Percentiles rank a stretch among this genome's conserved stretches.
These are phyloP conservation scores for Oryza officinalis DNA, from an alignment of 176 grass and related monocot species.

Conservation along the genomic window DNA sequence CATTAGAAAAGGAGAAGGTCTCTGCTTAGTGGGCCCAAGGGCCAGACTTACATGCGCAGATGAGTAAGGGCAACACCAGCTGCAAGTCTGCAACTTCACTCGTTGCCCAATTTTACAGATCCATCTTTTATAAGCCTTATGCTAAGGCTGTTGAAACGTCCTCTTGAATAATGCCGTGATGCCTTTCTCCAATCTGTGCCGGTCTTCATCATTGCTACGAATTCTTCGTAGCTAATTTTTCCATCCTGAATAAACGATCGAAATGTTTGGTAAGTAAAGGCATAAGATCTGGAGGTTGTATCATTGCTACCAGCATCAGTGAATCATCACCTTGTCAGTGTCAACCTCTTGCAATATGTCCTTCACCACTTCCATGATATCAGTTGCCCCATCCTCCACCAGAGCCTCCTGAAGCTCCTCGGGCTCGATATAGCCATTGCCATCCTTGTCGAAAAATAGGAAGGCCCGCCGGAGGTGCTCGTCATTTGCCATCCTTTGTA, in stretches of 20 bases:
- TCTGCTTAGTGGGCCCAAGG: constrained; percentile 30
- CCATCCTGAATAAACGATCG: constrained; percentile 63
- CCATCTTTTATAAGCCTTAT: constrained; percentile 80
- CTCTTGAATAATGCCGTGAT: constrained; percentile 83
- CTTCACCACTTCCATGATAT: constrained; percentile 68
- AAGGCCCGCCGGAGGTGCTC: constrained; percentile 83
- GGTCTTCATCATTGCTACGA: constrained; percentile 86
- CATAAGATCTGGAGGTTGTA: background rate
- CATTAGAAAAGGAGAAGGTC: constrained; percentile 35
- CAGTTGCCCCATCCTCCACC: constrained; percentile 52
- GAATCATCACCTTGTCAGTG: constrained; percentile 70
- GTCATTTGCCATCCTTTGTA: constrained; percentile 84
- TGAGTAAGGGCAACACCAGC: constrained; percentile 21
- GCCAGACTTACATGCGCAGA: constrained; percentile 24
- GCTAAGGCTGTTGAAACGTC: constrained; percentile 79
- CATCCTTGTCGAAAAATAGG: constrained; percentile 77
- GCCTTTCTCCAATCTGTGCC: constrained; percentile 95
- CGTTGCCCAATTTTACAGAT: constrained; percentile 66
- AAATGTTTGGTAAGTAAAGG: background rate
- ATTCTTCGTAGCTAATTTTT: constrained; percentile 82
- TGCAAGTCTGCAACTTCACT: constrained; percentile 42
- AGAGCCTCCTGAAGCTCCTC: constrained; percentile 74
- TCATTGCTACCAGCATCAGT: background rate
- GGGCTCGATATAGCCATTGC: constrained; percentile 77
- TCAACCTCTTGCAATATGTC: constrained; percentile 85